Evolutionary conservation across 305 asterid species (phyloP).

Genomic region (Fraxinus greggii): DNA sequence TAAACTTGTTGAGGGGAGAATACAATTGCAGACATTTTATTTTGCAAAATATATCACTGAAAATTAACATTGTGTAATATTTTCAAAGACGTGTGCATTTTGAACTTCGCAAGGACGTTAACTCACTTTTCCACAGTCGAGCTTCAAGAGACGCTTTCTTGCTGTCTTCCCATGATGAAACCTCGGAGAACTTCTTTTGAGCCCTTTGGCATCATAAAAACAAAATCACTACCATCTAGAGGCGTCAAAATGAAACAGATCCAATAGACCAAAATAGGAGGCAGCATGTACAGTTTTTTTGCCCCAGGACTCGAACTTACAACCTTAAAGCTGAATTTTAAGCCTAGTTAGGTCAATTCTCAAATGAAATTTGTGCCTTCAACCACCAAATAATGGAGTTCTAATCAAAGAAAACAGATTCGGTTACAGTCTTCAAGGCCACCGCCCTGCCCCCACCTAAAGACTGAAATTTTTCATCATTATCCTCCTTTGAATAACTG

Average conservation of each 20-base stretch:
- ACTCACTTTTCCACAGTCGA: conserved; percentile 40
- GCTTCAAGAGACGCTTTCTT: conserved; percentile 69
- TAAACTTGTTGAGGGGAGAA: not conserved
- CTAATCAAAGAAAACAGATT: not conserved
- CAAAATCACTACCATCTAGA: not conserved
- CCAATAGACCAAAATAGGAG: not conserved
- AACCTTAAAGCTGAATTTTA: not conserved
- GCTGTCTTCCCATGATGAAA: conserved; percentile 77
- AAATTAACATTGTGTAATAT: not conserved
- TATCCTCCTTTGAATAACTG: not conserved
- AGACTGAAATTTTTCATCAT: not conserved
- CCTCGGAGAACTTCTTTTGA: conserved; percentile 64
- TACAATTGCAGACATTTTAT: not conserved
- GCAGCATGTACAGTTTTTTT: not conserved
- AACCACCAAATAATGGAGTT: not conserved
- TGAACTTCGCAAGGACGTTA: not conserved
- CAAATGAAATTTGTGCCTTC: not conserved
- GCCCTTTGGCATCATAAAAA: conserved; percentile 48
- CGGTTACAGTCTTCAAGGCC: not conserved
- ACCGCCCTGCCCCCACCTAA: not conserved
- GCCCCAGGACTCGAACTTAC: not conserved
- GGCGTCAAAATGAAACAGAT: not conserved
- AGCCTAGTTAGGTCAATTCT: not conserved
- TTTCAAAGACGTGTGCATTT: not conserved
- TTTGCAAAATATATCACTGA: not conserved